phyloP scores from a whole-genome alignment of 306 rosid genomes.

The Pyrus bretschneideri region DNA sequence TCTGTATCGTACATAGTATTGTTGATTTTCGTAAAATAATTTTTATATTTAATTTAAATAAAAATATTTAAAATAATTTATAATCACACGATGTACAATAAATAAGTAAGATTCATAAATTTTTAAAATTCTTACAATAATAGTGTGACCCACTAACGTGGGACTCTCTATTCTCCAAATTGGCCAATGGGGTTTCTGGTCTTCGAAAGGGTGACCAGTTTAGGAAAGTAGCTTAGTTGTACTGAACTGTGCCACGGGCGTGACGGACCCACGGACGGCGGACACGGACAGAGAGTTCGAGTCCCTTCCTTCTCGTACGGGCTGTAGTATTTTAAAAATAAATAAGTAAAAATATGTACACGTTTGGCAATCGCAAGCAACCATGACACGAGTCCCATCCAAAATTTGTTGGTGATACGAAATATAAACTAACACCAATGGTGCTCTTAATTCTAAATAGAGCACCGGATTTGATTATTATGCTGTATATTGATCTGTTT shows the following conservation, averaged over 20 bases:
- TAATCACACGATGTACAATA: rapidly evolving
- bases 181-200: too few relatives aligned
- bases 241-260: too few relatives aligned
- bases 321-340: not conserved
- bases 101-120: rapidly evolving
- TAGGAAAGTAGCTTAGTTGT: too few relatives aligned
- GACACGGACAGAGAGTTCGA: not conserved
- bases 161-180: too few relatives aligned
- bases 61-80: too few relatives aligned
- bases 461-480: not conserved
- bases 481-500: too few relatives aligned
- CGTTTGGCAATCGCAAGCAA: not conserved
- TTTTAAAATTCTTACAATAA: rapidly evolving
- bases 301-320: constrained; percentile 26
- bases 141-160: too few relatives aligned
- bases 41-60: too few relatives aligned
- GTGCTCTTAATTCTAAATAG: not conserved
- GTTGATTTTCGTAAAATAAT: rapidly evolving
- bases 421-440: not conserved
- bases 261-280: too few relatives aligned
- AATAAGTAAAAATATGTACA: not conserved
- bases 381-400: not conserved
- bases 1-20: rapidly evolving
- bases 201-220: too few relatives aligned
- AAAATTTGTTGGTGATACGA: not conserved